Evolutionary conservation across 192 early-diverging fungal genomes (phyloP), one percentile per base, ranked within the genome.

Genomic region (Coemansia sp.): DNA sequence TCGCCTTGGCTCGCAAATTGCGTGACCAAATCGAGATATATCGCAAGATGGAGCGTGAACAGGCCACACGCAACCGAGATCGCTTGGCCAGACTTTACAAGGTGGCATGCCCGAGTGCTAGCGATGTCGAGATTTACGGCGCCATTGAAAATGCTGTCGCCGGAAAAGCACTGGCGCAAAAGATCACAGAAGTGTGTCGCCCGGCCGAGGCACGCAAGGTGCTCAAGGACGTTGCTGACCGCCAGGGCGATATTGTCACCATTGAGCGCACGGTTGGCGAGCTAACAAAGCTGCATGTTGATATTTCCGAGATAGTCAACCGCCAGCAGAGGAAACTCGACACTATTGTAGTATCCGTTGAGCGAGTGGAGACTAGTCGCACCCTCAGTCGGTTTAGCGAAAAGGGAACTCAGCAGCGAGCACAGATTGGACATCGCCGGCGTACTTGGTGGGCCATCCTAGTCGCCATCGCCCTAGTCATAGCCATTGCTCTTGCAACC

Each of bases 321-420:
- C 36, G 63, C n/a, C 75, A 82, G 65, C 80, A 77, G 63, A 67
- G 65, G 29, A 70, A 60, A 50, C 66, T 77, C 19, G 69, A 77
- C 29, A 74, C 50, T 15, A 79, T 79, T 9, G 66, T 66, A 5
- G 72, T 66, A 11, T 51, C 65, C 19, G 66, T 75, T 19, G 69
- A 72, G 32, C 59, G 63, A 10, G 57, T 69, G 3, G 68, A 71
- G 57, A 64, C 60, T 5, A 38, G 69, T 19, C 34, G 61, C 5
- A 32, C 44, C 0, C 48, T 39, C 12, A 53, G 63, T 10, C 36
- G 59, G 34, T 19, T 53, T 29, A 64, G 63, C 17, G 58, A 76
- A 38, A 69, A 74, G 32, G 44, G 29, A 23, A 50, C 29, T 36
- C 51, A 15, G 2, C 42, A 29, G 37, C 4, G n/a, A 38, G 32